Evolutionary conservation across 139 green algal species (phyloP).

Genomic region (Micromonas commoda): DNA sequence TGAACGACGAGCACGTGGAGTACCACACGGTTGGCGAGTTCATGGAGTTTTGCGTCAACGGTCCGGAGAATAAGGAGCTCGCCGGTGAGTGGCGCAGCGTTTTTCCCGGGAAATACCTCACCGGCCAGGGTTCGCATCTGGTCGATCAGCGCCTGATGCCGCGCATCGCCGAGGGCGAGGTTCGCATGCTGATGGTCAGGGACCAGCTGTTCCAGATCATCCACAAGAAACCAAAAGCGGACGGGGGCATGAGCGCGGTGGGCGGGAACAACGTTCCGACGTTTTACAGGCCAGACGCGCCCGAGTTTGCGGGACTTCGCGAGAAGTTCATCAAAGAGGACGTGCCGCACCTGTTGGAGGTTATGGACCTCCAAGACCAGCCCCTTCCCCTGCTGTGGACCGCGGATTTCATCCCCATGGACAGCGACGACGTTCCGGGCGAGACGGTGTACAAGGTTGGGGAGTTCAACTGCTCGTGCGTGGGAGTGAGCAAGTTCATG

Average conservation of each 20-base stretch:
- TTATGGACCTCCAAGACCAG: background rate
- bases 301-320: background rate
- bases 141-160: conserved; percentile 44
- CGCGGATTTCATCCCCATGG: conserved; percentile 40
- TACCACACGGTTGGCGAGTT: conserved; percentile 31
- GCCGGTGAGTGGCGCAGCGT: background rate
- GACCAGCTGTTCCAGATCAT: conserved; percentile 40
- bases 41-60: conserved; percentile 32
- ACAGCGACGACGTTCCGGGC: conserved; percentile 28
- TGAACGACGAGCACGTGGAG: conserved; percentile 31
- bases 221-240: conserved; percentile 41
- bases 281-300: conserved; percentile 16
- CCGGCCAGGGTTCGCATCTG: conserved; percentile 12
- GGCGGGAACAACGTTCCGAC: conserved; percentile 1
- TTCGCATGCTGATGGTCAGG: conserved; percentile 41
- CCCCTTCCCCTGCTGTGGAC: conserved; percentile 39
- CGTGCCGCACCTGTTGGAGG: background rate
- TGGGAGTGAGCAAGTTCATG: conserved; percentile 35
- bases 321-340: conserved; percentile 14
- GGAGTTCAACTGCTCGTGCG: conserved; percentile 46
- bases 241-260: conserved; percentile 25
- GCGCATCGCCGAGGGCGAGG: conserved; percentile 39
- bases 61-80: background rate
- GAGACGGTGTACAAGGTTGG: conserved; percentile 39
- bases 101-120: conserved; percentile 28